Conservation (phyloP, 2,329 filamentous ascomycete genomes). For the Aspergillus sergii region DNA sequence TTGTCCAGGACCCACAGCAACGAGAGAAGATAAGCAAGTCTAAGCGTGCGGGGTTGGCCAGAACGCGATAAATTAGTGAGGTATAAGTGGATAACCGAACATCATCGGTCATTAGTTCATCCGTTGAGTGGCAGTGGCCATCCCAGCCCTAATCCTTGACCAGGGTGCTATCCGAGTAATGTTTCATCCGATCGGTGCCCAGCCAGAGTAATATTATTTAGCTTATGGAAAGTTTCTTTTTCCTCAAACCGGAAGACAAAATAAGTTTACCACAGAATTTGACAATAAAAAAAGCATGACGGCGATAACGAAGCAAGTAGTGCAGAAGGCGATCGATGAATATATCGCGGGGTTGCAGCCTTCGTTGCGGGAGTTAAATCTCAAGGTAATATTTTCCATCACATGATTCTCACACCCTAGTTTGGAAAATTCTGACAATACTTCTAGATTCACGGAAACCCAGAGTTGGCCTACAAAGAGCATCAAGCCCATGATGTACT, state of each 20-base stretch:
- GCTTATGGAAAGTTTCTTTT: not conserved
- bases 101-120: not conserved
- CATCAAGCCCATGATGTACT: slow-evolving; percentile 19
- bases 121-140: too few relatives aligned
- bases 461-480: slow-evolving; percentile 25
- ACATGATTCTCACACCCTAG: not conserved
- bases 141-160: too few relatives aligned
- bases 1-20: too few relatives aligned
- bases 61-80: too few relatives aligned
- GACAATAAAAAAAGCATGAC: not conserved
- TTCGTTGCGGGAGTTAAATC: not conserved
- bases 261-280: rapidly evolving
- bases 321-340: not conserved
- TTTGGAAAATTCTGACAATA: not conserved
- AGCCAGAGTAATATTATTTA: not conserved
- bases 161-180: too few relatives aligned
- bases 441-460: slow-evolving; percentile 19
- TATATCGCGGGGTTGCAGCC: not conserved
- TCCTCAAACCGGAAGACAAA: not conserved
- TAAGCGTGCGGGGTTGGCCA: too few relatives aligned
- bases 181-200: not conserved
- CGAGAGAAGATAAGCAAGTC: too few relatives aligned
- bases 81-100: too few relatives aligned
- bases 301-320: not conserved
- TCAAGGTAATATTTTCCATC: not conserved